Evolutionary conservation across 2,329 filamentous ascomycete species (phyloP).

Genomic region (Cordyceps fumosorosea): DNA sequence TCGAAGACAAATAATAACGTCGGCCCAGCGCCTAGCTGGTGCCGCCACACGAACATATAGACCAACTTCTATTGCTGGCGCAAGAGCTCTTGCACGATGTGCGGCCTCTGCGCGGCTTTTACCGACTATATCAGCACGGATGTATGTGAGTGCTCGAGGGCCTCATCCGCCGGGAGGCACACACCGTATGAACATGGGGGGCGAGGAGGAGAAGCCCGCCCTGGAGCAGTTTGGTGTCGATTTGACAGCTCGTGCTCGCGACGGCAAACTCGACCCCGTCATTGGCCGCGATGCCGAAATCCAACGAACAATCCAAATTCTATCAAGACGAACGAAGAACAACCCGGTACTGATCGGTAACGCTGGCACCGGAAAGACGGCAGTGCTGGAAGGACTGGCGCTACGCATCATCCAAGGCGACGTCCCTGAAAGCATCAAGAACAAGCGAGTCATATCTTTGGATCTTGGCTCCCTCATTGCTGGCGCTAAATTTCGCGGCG

Average conservation of each 20-base stretch:
- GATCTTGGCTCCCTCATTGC: slow-evolving; percentile 92
- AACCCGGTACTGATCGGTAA: slow-evolving; percentile 91
- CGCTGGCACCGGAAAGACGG: slow-evolving; percentile 89
- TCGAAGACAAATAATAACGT: slow-evolving; percentile 32
- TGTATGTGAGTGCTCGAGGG: slow-evolving; percentile 64
- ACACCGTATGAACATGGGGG: slow-evolving; percentile 84
- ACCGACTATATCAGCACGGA: slow-evolving; percentile 37
- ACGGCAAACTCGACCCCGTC: slow-evolving; percentile 90
- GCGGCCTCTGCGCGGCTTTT: slow-evolving; percentile 23
- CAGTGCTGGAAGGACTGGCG: slow-evolving; percentile 83
- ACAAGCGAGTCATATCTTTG: slow-evolving; percentile 81
- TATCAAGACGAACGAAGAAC: slow-evolving; percentile 91
- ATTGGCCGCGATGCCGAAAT: slow-evolving; percentile 91
- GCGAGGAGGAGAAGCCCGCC: slow-evolving; percentile 71
- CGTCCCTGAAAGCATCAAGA: slow-evolving; percentile 91
- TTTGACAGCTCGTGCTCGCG: slow-evolving; percentile 74
- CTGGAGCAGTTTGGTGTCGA: slow-evolving; percentile 89
- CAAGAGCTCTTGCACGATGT: slow-evolving; percentile 5
- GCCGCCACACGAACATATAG: slow-evolving; percentile 24
- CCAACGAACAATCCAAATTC: slow-evolving; percentile 86
- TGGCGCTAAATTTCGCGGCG: slow-evolving; percentile 89
- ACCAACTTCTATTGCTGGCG: slow-evolving; percentile 21
- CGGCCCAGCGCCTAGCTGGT: slow-evolving; percentile 32
- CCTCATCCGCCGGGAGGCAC: slow-evolving; percentile 88
- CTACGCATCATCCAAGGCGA: slow-evolving; percentile 86